A percentile compares a stretch with the other conserved stretches of the same genome.
phyloP scores from a whole-genome alignment of 768 basidiomycete species.

The Rhodotorula paludigena region DNA sequence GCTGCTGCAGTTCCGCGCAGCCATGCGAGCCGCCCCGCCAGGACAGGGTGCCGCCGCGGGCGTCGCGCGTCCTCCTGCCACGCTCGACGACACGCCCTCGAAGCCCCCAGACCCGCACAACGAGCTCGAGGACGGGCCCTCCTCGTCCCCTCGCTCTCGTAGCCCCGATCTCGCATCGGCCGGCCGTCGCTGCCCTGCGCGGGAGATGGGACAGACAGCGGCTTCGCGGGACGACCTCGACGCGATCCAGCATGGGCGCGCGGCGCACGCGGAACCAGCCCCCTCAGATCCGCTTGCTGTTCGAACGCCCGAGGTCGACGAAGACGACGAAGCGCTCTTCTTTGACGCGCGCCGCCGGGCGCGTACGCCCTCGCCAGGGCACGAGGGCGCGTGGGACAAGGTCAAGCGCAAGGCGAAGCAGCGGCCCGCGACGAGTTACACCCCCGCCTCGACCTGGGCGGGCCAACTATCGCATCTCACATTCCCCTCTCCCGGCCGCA shows the following conservation, averaged over 20 bases:
- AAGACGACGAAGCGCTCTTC: not conserved
- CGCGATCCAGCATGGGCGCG: not conserved
- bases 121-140: not conserved
- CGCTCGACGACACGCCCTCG: not conserved
- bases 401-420: not conserved
- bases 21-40: no score
- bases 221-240: not conserved
- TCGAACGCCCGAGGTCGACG: not conserved
- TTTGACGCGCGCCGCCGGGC: not conserved
- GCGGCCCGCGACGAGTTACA: conserved; percentile 2
- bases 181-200: no score
- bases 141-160: not conserved
- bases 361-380: not conserved
- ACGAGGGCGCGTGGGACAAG: no score
- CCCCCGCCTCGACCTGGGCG: conserved; percentile 13
- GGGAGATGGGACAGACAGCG: not conserved
- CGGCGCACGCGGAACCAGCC: not conserved
- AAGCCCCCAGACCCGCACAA: not conserved
- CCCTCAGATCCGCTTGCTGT: not conserved
- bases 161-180: not conserved
- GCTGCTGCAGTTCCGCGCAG: no score
- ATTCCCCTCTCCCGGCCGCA: not conserved
- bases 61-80: not conserved
- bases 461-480: conserved; percentile 13
- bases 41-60: not conserved